These are phyloP conservation scores for Sporodiniella umbellata DNA, from an alignment of 371 early-diverging fungal species.

Conservation along the genomic window DNA sequence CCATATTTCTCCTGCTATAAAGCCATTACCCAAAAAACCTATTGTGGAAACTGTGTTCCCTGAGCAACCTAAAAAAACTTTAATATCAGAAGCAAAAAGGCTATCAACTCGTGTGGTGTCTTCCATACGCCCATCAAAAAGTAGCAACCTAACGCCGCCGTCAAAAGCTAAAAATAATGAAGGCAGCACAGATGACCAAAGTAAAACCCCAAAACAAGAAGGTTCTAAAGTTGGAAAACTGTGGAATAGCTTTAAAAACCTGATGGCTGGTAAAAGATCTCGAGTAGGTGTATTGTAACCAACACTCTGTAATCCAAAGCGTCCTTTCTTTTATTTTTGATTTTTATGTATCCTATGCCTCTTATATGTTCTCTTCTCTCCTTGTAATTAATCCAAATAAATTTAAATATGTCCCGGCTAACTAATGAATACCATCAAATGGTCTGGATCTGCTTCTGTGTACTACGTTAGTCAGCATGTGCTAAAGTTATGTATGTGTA, in stretches of 20 bases:
- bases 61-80: slow-evolving; percentile 6
- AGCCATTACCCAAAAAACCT: slow-evolving; percentile 1
- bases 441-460: too few relatives aligned
- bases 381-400: too few relatives aligned
- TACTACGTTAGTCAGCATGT: too few relatives aligned
- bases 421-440: too few relatives aligned
- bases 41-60: slow-evolving; percentile 1
- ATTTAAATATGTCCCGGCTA: too few relatives aligned
- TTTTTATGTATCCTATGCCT: neutral
- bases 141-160: neutral
- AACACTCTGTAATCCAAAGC: neutral
- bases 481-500: too few relatives aligned
- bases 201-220: neutral
- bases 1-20: neutral
- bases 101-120: slow-evolving; percentile 16
- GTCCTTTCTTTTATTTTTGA: neutral
- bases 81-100: slow-evolving; percentile 20
- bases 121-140: slow-evolving; percentile 5
- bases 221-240: slow-evolving; percentile 24
- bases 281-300: slow-evolving; percentile 38
- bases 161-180: neutral
- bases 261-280: slow-evolving; percentile 43
- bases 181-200: neutral
- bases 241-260: slow-evolving; percentile 44
- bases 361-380: neutral